Evolutionary conservation across 2,329 filamentous ascomycete species (phyloP).

Genomic region (Lizonia empirigonia): DNA sequence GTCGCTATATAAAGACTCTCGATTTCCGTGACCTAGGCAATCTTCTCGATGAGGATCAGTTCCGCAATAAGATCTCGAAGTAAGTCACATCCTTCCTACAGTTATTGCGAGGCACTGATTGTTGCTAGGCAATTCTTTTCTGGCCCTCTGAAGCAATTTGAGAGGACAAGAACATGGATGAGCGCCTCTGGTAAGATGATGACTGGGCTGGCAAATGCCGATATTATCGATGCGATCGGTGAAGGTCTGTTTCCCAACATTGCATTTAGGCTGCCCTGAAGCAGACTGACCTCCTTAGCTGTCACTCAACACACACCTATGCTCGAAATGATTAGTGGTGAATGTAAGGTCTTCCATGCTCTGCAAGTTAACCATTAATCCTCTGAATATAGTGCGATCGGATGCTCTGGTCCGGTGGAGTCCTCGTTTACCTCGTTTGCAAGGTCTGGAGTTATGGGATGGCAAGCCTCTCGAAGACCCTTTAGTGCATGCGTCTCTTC

Average conservation of each 20-base stretch:
- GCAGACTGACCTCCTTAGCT: conserved; percentile 37
- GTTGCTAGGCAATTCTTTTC: conserved; percentile 57
- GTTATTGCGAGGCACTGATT: neutral
- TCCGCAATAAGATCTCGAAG: conserved; percentile 63
- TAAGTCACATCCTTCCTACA: too few species aligned
- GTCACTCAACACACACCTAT: conserved; percentile 56
- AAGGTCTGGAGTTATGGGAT: conserved; percentile 64
- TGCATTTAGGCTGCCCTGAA: neutral
- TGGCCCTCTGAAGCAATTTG: conserved; percentile 53
- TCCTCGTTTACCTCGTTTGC: conserved; percentile 62
- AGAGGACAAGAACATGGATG: conserved; percentile 35
- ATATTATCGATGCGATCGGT: conserved; percentile 56
- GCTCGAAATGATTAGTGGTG: conserved; percentile 65
- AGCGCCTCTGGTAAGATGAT: conserved; percentile 36
- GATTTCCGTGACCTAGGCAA: conserved; percentile 66
- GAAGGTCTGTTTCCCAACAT: conserved; percentile 47
- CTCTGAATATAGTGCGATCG: conserved; percentile 53
- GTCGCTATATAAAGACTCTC: conserved; percentile 67
- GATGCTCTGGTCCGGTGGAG: conserved; percentile 64
- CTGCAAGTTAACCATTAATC: conserved; percentile 14
- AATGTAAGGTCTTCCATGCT: conserved; percentile 44
- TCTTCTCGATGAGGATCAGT: conserved; percentile 64
- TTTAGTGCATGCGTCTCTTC: conserved; percentile 60
- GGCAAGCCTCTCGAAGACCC: conserved; percentile 64
- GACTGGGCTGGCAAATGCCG: conserved; percentile 48